phyloP scores from a whole-genome alignment of 2,329 filamentous ascomycete species.

The Fusarium sp. region DNA sequence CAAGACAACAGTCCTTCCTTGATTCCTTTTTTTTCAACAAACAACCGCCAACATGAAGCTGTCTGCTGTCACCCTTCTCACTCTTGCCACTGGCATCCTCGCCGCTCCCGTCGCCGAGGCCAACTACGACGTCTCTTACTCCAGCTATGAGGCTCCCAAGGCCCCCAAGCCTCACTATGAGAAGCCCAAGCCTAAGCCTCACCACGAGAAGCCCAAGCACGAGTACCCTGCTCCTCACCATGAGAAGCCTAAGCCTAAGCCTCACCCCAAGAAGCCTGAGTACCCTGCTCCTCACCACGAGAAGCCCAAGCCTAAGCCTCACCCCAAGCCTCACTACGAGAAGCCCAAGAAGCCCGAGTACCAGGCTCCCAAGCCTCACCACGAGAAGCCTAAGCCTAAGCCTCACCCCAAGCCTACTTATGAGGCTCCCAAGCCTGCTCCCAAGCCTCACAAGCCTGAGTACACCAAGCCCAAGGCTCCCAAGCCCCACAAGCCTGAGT shows the following conservation, averaged over 20 bases:
- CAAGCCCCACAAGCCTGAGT: background rate
- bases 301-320: constrained; percentile 4
- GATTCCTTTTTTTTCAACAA: background rate
- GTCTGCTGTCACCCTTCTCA: constrained; percentile 30
- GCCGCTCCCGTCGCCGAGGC: constrained; percentile 24
- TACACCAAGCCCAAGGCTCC: background rate
- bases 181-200: constrained; percentile 7
- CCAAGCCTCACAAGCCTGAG: background rate
- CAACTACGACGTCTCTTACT: constrained; percentile 10
- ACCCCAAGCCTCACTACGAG: background rate
- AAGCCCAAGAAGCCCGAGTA: background rate
- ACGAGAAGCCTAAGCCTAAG: constrained; percentile 4
- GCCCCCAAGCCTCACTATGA: background rate
- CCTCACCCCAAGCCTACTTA: background rate
- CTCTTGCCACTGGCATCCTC: constrained; percentile 27
- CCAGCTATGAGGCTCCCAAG: constrained; percentile 22
- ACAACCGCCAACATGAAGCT: constrained; percentile 22
- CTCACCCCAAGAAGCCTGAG: background rate
- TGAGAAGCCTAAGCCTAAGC: background rate
- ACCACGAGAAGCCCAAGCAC: constrained; percentile 9
- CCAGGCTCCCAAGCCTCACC: background rate
- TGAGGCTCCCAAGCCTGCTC: background rate
- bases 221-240: background rate
- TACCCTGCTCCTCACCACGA: background rate
- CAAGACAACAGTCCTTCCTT: background rate